Base-by-base conservation (phyloP, 2,329 filamentous ascomycete genomes). In the Botryotinia narcissicola region DNA sequence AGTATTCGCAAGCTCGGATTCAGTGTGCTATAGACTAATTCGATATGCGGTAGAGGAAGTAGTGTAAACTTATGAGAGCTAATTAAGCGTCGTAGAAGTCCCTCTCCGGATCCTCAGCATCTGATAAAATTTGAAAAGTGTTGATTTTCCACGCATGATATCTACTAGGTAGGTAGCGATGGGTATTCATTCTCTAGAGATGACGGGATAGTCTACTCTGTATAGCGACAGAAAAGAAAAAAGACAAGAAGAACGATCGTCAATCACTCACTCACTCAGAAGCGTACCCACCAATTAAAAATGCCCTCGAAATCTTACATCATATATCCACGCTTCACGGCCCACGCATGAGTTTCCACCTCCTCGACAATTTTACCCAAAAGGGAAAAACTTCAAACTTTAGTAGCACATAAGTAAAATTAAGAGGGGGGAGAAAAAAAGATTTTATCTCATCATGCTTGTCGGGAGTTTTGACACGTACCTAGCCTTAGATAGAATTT, bases 341-440 rank as follows among this genome's bases (percentile, higher is more conserved):
- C 37, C 37, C 37, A 40, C 37, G 37, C 37, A 40, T 12, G 37
- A 40, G 37, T 40, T 35, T 61, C 66, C 57, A 73, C 75, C 75
- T 71, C 74, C 74, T 79, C 78, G 78, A 76, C 73, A 78, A 76
- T 74, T 77, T 79, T 74, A 75, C 78, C 72, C 61, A 75, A 77
- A 76, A 70, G 42, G 75, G 76, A 75, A 74, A 78, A 74, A 71
- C 51, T 48, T 73, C 68, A 29, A 59, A 40, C 35, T 68, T 67
- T 67, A 46, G 60, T 35, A 9, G 25, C 16, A 20, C 6, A 18
- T 29, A 57, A 14, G 14, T 18, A 18, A 18, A 29, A 29, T 14
- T 57, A 29, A 32, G 59, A 57, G 46, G 46, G 44, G 40, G 4
- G 12, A 20, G 12, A 51, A 66, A 14, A 44, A 35, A 46, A 75